phyloP scores from a whole-genome alignment of 2,329 filamentous ascomycete genomes.

The Apiospora phragmitis region DNA sequence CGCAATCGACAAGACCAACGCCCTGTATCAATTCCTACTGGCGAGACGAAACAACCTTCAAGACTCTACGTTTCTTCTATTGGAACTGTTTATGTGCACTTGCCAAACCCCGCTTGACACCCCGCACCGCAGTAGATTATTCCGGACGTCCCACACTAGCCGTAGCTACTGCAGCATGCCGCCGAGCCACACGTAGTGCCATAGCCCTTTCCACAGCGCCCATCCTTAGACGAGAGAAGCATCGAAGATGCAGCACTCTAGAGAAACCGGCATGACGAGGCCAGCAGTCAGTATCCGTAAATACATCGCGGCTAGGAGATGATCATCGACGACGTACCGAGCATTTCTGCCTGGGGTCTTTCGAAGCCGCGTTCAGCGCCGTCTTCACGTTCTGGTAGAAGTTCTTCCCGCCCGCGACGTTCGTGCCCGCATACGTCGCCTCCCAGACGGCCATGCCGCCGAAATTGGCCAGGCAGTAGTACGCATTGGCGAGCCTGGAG shows the following conservation, averaged over 20 bases:
- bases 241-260: neutral
- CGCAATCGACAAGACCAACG: too few species aligned
- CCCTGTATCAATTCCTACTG: too few species aligned
- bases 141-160: slow-evolving; percentile 18
- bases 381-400: slow-evolving; percentile 40
- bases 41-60: too few species aligned
- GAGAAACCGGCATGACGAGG: neutral
- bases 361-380: slow-evolving; percentile 26
- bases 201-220: slow-evolving; percentile 16
- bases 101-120: slow-evolving; percentile 21
- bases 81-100: slow-evolving; percentile 13
- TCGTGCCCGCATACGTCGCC: slow-evolving; percentile 26
- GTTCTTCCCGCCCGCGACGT: slow-evolving; percentile 34
- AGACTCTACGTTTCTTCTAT: too few species aligned
- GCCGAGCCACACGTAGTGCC: slow-evolving; percentile 15
- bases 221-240: slow-evolving; percentile 15
- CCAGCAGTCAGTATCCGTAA: neutral
- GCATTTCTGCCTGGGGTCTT: slow-evolving; percentile 16
- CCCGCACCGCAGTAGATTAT: slow-evolving; percentile 20
- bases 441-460: slow-evolving; percentile 51
- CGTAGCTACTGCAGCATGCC: slow-evolving; percentile 19
- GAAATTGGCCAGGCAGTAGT: slow-evolving; percentile 40
- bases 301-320: neutral
- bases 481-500: slow-evolving; percentile 38
- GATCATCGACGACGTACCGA: slow-evolving; percentile 15